Percentiles rank a stretch among this genome's conserved stretches.
These are phyloP conservation scores for Ascosphaera aggregata DNA, from an alignment of 2,329 filamentous ascomycete species.

Conservation along the genomic window DNA sequence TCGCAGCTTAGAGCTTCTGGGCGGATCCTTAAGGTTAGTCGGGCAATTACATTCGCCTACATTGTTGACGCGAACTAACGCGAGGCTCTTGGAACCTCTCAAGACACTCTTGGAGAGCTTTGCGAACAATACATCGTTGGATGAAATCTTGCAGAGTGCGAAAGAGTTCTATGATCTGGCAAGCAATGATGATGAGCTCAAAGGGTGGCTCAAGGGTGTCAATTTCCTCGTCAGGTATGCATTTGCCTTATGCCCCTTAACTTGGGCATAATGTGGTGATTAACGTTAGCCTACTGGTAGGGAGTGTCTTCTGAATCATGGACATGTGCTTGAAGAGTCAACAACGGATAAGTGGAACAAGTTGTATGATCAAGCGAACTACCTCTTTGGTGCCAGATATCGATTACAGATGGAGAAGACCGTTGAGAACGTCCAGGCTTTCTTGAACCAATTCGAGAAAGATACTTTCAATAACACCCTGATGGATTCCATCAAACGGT, in stretches of 20 bases:
- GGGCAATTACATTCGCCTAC: too few species aligned
- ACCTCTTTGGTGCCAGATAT: constrained; percentile 75
- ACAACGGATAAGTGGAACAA: constrained; percentile 63
- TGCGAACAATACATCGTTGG: constrained; percentile 75
- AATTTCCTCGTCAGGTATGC: constrained; percentile 43
- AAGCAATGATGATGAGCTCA: constrained; percentile 65
- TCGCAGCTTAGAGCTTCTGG: constrained; percentile 47
- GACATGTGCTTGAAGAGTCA: constrained; percentile 65
- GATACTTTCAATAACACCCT: constrained; percentile 75
- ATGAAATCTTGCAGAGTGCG: constrained; percentile 68
- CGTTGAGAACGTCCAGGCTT: constrained; percentile 72
- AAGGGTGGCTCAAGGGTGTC: constrained; percentile 65
- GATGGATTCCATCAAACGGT: constrained; percentile 47
- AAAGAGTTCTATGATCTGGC: constrained; percentile 71
- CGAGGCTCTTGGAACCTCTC: constrained; percentile 26
- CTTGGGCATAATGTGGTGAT: not conserved
- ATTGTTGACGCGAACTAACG: constrained; percentile 16
- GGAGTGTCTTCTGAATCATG: constrained; percentile 66
- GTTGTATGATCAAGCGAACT: constrained; percentile 66
- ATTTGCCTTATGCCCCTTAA: not conserved
- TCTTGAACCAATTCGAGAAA: constrained; percentile 70
- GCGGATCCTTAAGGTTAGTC: constrained; percentile 48
- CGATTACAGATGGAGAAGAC: constrained; percentile 64
- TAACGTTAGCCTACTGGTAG: constrained; percentile 14
- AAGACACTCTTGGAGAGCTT: constrained; percentile 81